A percentile compares a stretch with the other conserved stretches of the same genome.
These are phyloP conservation scores for Kluyveromyces wickerhamii DNA, from an alignment of 805 yeast genomes.

Conservation along the genomic window DNA sequence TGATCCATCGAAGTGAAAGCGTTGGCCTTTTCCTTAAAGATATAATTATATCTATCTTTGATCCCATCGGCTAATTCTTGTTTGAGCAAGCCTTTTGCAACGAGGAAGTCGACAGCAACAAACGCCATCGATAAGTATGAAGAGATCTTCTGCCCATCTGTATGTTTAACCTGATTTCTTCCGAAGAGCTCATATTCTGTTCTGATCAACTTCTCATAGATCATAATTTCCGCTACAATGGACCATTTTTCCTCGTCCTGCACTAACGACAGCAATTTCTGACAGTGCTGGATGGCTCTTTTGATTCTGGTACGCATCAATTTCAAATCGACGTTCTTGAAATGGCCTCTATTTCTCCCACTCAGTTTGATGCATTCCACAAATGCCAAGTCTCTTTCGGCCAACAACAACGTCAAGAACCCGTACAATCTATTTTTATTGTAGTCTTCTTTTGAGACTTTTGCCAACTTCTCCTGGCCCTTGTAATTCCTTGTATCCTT, in stretches of 20 bases:
- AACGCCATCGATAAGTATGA: conserved; percentile 18
- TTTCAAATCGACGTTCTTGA: conserved; percentile 31
- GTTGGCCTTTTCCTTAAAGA: conserved; percentile 23
- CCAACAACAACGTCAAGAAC: conserved; percentile 50
- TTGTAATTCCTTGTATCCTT: conserved; percentile 59
- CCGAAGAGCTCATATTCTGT: conserved; percentile 34
- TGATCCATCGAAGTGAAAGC: conserved; percentile 19
- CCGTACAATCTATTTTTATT: conserved; percentile 46
- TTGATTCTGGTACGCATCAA: conserved; percentile 60
- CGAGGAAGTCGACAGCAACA: conserved; percentile 19
- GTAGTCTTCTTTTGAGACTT: conserved; percentile 43
- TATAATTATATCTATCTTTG: conserved; percentile 22
- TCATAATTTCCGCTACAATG: conserved; percentile 32
- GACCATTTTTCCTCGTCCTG: conserved; percentile 32
- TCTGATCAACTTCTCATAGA: conserved; percentile 41
- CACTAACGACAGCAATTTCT: conserved; percentile 36
- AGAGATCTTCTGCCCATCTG: conserved; percentile 20
- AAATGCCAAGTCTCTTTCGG: conserved; percentile 57
- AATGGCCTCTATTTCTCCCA: conserved; percentile 25
- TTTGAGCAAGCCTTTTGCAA: conserved; percentile 12
- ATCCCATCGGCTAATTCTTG: conserved; percentile 16
- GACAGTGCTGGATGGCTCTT: conserved; percentile 43
- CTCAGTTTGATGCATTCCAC: conserved; percentile 25
- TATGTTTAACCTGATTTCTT: conserved; percentile 9
- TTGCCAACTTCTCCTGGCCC: conserved; percentile 39